Evolutionary conservation across 208 protist genomes (phyloP).

Genomic region (Trypanosomatidae sp.): DNA sequence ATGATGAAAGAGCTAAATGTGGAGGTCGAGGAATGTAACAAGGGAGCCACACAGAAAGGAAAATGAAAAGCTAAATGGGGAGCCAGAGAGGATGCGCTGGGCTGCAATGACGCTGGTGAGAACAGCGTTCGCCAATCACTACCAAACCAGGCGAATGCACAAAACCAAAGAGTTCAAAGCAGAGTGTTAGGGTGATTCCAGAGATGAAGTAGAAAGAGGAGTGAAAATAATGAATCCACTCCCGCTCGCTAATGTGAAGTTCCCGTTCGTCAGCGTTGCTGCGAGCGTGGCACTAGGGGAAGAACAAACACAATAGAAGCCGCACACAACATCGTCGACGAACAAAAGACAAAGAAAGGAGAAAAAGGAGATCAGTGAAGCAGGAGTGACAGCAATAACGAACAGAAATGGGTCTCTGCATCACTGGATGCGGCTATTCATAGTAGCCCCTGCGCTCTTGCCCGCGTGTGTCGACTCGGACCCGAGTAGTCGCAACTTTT

Average conservation of each 20-base stretch:
- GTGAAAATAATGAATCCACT: slow-evolving; percentile 3
- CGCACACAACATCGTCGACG: neutral
- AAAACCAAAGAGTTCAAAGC: neutral
- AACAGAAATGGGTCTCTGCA: neutral
- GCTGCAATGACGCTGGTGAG: neutral
- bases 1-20: neutral
- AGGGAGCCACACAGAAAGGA: neutral
- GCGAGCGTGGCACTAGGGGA: neutral
- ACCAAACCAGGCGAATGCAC: neutral
- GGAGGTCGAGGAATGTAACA: neutral
- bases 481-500: neutral
- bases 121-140: neutral
- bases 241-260: neutral
- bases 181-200: neutral
- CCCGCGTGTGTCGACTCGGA: neutral
- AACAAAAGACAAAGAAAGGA: neutral
- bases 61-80: neutral
- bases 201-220: neutral
- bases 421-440: neutral
- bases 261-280: neutral
- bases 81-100: neutral
- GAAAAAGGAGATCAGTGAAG: neutral
- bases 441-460: neutral
- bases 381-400: neutral
- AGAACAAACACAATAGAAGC: neutral